Evolutionary conservation across 2,329 filamentous ascomycete genomes (phyloP), one percentile per base, ranked within the genome.

Genomic region (Didymella arachidicola): DNA sequence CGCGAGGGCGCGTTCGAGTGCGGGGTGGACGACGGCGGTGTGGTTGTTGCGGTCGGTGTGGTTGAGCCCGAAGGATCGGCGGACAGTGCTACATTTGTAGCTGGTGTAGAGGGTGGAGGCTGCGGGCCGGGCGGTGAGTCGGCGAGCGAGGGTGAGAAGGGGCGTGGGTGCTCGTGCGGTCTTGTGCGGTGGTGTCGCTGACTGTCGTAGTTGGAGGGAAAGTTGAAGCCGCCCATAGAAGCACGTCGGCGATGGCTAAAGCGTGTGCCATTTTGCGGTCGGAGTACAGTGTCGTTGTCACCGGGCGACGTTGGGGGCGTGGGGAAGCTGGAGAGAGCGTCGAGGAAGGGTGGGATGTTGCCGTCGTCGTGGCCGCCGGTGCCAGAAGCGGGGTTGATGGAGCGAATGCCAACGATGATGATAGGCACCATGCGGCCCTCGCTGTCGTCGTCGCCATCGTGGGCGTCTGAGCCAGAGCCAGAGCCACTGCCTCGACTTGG

Each of bases 351-450:
- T 22, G 77, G 80, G 60, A 81, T 78, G 65, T 78, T 75, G 56
- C 61, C 65, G 65, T 79, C 71, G 66, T 79, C 77, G 19, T 78
- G 77, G 25, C 78, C 73, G 25, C 78, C 73, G 14, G 79, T 78
- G 62, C 79, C 80, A 26, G 79, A 79, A 47, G 75, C 76, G 19
- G 86, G 82, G 30, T 84, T 86, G 57, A 89, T 87, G 26, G 87
- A 88, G 52, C 87, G 80, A 54, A 90, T 89, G 53, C 88, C 88
- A 39, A 90, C 87, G 51, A 90, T 87, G 42, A 90, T 89, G 61
- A 90, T 83, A 8, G 88, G 88, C 38, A 89, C 85, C 75, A 87
- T 88, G 22, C 87, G 81, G 45, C 84, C 84, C 52, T 78, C 78
- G 36, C 79, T 79, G 22, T 79, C 79, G n/a, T 77, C 76, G 53